Conservation (phyloP, 441 rosid genomes). For the Isatis lusitanica region DNA sequence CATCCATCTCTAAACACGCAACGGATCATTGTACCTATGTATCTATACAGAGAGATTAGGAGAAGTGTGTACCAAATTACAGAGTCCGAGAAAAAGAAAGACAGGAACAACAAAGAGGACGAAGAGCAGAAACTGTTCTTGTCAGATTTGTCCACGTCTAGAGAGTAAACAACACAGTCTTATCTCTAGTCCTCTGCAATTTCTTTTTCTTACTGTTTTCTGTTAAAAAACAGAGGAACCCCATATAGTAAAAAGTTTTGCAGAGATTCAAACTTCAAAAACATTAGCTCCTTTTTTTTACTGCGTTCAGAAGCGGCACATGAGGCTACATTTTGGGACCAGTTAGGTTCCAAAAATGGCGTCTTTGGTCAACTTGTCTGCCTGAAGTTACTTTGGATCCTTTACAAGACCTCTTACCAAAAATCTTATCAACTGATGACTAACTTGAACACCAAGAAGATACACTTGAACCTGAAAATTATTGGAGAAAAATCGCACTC, state of each 20-base stretch:
- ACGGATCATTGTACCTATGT: slow-evolving; percentile 22
- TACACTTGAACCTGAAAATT: background rate
- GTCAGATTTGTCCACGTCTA: slow-evolving; percentile 34
- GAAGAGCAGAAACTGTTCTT: slow-evolving; percentile 30
- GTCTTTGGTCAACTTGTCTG: slow-evolving; percentile 21
- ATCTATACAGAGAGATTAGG: slow-evolving; percentile 21
- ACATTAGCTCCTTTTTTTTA: slow-evolving; percentile 1
- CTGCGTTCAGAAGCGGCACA: slow-evolving; percentile 31
- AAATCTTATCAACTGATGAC: slow-evolving; percentile 12
- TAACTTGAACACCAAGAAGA: background rate
- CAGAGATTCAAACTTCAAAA: slow-evolving; percentile 24
- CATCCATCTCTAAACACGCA: slow-evolving; percentile 33
- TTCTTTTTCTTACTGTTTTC: slow-evolving; percentile 18
- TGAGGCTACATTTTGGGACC: slow-evolving; percentile 32
- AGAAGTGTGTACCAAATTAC: slow-evolving; percentile 25
- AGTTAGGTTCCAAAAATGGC: slow-evolving; percentile 3
- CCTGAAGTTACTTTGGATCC: background rate
- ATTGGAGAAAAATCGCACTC: background rate
- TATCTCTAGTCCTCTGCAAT: slow-evolving; percentile 33
- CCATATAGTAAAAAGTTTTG: slow-evolving; percentile 10
- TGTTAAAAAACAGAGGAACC: slow-evolving; percentile 25
- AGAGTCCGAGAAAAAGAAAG: slow-evolving; percentile 24
- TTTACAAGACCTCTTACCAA: background rate
- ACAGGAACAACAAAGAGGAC: slow-evolving; percentile 36
- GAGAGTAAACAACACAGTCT: slow-evolving; percentile 33